phyloP scores from a whole-genome alignment of 106 monocot genomes.

The Allium sativum region DNA sequence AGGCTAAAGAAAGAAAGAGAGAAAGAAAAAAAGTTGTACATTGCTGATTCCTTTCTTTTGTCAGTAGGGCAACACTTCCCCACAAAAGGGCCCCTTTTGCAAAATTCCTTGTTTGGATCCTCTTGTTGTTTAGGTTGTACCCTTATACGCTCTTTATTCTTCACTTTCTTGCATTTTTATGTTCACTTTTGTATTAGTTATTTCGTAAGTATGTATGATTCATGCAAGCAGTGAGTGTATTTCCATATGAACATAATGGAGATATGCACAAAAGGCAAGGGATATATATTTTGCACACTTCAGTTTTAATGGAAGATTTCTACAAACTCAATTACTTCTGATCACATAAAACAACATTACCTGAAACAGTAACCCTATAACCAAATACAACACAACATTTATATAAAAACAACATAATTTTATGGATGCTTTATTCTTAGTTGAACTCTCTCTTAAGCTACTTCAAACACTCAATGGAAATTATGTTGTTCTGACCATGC shows the following conservation, averaged over 20 bases:
- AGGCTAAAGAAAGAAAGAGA: neutral
- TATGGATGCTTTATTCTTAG: neutral
- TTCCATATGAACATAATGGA: too few relatives aligned
- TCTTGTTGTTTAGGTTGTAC: constrained; percentile 3
- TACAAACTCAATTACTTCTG: neutral
- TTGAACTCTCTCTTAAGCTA: neutral
- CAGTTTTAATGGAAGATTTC: neutral
- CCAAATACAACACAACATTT: neutral
- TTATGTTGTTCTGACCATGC: constrained; percentile 41
- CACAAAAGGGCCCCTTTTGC: neutral
- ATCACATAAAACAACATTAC: neutral
- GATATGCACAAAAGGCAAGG: neutral
- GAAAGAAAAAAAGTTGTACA: neutral
- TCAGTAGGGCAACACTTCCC: neutral
- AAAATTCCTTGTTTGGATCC: neutral
- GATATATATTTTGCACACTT: neutral
- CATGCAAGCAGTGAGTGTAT: neutral
- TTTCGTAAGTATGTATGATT: neutral
- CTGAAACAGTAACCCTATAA: neutral
- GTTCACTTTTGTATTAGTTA: neutral
- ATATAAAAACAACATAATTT: neutral
- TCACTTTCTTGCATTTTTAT: neutral
- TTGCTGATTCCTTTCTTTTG: constrained; percentile 3
- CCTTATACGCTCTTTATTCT: neutral
- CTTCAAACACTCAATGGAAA: constrained; percentile 26